Percentiles rank a stretch among this genome's conserved stretches.
These are phyloP conservation scores for Austroboletus eburneus DNA, from an alignment of 768 basidiomycete species.

Conservation along the genomic window DNA sequence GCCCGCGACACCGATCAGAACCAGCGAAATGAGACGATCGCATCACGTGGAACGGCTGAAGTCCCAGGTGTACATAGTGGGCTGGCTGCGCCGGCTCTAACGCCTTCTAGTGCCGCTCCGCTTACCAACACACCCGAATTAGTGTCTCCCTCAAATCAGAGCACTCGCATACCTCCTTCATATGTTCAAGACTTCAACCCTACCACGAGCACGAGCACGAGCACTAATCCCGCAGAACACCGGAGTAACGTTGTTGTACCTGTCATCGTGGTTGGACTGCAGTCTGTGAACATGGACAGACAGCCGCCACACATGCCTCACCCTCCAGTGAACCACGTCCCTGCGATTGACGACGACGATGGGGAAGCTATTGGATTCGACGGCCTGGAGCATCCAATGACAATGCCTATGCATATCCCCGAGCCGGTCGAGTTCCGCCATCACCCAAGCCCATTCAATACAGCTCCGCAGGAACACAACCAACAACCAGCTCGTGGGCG, in stretches of 20 bases:
- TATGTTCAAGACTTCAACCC: constrained; percentile 14
- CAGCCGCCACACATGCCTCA: constrained; percentile 24
- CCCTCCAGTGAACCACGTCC: constrained; percentile 7
- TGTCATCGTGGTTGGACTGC: constrained; percentile 79
- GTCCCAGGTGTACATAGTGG: constrained; percentile 16
- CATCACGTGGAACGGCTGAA: constrained; percentile 13
- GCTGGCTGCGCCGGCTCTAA: constrained; percentile 7
- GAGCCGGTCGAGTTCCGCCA: constrained; percentile 23
- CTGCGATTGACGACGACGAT: constrained; percentile 21
- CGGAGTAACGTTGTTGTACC: constrained; percentile 57
- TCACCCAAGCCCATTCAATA: constrained; percentile 7
- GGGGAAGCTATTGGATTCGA: constrained; percentile 28
- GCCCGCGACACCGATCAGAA: constrained; percentile 10
- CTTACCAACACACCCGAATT: constrained; percentile 15
- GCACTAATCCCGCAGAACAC: constrained; percentile 22
- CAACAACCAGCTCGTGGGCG: constrained; percentile 31
- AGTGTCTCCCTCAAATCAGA: constrained; percentile 9
- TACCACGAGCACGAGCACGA: constrained; percentile 12
- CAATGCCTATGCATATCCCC: constrained; percentile 25
- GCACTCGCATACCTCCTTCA: constrained; percentile 3
- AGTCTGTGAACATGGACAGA: constrained; percentile 58
- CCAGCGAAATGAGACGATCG: constrained; percentile 19
- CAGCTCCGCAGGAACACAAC: constrained; percentile 13
- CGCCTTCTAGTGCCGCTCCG: constrained; percentile 11
- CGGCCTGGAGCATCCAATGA: constrained; percentile 21